Base-by-base conservation (phyloP, 768 basidiomycete genomes). In the Tubosaeta sp. region DNA sequence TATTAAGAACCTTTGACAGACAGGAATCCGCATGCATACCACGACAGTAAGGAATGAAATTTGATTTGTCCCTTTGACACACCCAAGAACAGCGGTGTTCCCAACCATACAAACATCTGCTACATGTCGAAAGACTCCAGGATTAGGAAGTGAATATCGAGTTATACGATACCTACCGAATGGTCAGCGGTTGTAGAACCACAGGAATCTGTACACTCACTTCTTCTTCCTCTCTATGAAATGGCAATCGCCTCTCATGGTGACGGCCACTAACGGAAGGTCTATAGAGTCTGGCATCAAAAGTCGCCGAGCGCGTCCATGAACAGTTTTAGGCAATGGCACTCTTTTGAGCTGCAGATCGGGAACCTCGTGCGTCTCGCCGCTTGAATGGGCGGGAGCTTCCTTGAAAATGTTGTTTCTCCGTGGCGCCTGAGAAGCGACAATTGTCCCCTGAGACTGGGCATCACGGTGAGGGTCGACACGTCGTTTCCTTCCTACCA, bases 161-260 rank as follows among this genome's bases (percentile, higher is more conserved):
- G 67, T 67, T 45, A 74, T 67, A 48, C 75, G 66, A 43, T 64
- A 65, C 46, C 74, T 74, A 56, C 46, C 48, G 46, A 45, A 48
- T 39, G 31, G 59, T 62, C 45, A 63, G 43, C 45, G 59, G 51
- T 35, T 48, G 47, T 46, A 46, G 22, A 43, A 50, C 22, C 25
- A 46, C 42, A 25, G 26, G 29, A 43, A 45, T 39, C 37, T 44
- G 19, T 41, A 59, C 11, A 39, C 61, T 57, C 60, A 64, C 71
- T 68, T 66, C 54, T 65, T 58, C 31, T 53, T 58, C 38, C 65
- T 64, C 48, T 73, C 52, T 52, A 76, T 72, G 55, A 76, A 76
- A 46, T 79, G 73, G n/a, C 70, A 61, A 50, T 78, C 74, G 32
- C 69, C 71, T 38, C 73, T 64, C 78, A 78, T 78, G 26, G 75